Conservation (phyloP, 1,284 basidiomycete species). For the Ustilago lituana region DNA sequence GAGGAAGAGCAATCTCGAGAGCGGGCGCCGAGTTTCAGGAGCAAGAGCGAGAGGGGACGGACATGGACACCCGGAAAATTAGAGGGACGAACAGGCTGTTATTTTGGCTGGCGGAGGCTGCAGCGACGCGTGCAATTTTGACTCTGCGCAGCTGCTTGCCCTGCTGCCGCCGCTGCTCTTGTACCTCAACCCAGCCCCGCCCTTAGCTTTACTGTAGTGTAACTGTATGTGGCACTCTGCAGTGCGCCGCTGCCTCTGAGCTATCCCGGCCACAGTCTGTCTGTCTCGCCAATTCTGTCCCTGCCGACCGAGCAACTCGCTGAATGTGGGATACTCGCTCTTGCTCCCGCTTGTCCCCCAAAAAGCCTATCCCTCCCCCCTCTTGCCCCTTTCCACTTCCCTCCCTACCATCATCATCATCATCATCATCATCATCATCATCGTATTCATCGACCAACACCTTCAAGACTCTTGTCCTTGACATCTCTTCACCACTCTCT, state of each 20-base stretch:
- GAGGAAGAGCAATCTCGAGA: too few relatives aligned
- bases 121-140: slow-evolving; percentile 8
- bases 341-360: slow-evolving; percentile 5
- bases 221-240: too few relatives aligned
- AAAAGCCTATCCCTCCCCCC: slow-evolving; percentile 13
- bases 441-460: slow-evolving; percentile 10
- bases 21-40: too few relatives aligned
- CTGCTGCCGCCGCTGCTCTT: slow-evolving; percentile 3
- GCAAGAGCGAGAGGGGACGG: too few relatives aligned
- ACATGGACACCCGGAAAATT: too few relatives aligned
- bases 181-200: too few relatives aligned
- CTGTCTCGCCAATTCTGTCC: not conserved
- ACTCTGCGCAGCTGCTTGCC: not conserved
- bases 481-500: slow-evolving; percentile 13
- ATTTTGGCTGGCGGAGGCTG: slow-evolving; percentile 5
- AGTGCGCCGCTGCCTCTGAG: too few relatives aligned
- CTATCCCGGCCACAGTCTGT: too few relatives aligned
- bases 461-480: slow-evolving; percentile 20
- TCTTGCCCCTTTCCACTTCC: slow-evolving; percentile 20
- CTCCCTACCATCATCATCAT: slow-evolving; percentile 42
- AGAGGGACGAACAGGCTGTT: too few relatives aligned
- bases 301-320: not conserved
- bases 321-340: slow-evolving; percentile 16
- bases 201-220: too few relatives aligned
- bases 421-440: slow-evolving; percentile 17